Evolutionary conservation across 345 rosid genomes (phyloP), one percentile per base, ranked within the genome.

Genomic region (Salix caprea): DNA sequence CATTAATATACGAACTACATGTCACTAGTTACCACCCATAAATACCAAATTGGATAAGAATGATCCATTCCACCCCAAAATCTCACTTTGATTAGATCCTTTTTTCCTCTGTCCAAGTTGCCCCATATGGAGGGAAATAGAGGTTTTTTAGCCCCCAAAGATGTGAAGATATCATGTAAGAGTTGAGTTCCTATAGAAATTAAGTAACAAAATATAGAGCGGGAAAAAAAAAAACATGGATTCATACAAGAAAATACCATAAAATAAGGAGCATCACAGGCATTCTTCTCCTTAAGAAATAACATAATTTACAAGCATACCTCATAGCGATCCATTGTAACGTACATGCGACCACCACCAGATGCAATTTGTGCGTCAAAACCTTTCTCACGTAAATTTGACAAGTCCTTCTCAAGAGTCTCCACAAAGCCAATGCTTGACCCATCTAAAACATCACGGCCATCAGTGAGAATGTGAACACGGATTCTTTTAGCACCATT

Each of bases 301-400:
- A 9, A 3, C 11, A n/a, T 0, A 58, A 56, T 56, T 23, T 58
- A 58, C 64, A 58, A 11, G 28, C 28, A 19, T 39, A 92, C 99
- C 97, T 96, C 99, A 62, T 96, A 96, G 3, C 99, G 90, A 74
- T 96, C 99, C 96, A 96, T 89, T 2, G 98, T 96, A 56, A 96
- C 98, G 37, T 91, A 84, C 99, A 96, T 96, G 70, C 99, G 97
- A 30, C 99, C 99, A 64, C 99, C 99, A 83, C 99, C 99, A 70
- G 99, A 96, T 65, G 98, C 99, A 73, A 96, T 80, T 79, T 83
- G 91, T 39, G 98, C 98, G 82, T 96, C 99, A 39, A 91, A 76
- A 69, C 98, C 99, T 37, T 93, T 93, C 72, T 72, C 83, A n/a
- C 91, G 88, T 46, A 92, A 77, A 0, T 81, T 74, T 42, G 80